Evolutionary conservation across 495 filamentous ascomycete species (phyloP), one percentile per base, ranked within the genome.

Genomic region (Tuber brumale): DNA sequence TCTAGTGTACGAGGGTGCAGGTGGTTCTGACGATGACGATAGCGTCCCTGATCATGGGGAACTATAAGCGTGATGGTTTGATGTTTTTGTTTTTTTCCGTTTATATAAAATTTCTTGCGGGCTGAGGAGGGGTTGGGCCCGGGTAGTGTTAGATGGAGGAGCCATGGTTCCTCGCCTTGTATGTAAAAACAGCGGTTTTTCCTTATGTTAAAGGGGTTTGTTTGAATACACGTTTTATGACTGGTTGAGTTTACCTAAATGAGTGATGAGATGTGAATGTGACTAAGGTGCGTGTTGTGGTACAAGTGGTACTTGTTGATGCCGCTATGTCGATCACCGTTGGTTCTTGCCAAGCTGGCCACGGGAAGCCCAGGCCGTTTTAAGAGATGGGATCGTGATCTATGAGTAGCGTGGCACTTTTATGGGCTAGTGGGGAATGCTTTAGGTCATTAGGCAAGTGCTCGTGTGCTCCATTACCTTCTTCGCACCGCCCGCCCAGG

Each of bases 31-130:
- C 72, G 92, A 90, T 57, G 90, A 90, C 75, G 94, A 96, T 77
- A 93, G 97, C 87, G 89, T 91, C 70, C 83, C 83, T 69, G 86
- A 85, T 66, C 96, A 98, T 85, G 96, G 97, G 83, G 95, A 99
- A 89, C 86, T 99, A 88, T 99, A 94, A 87, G 69, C 41, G 46
- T 41, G 71, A 66, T 66, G 27, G 6, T 79, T 61, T 80, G 72
- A 79, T 72, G 41, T 80, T 79, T 70, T 73, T n/a, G 70, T 75
- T 77, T 75, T 79, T 61, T 18, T 12, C 27, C 3, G 27, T 16
- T 66, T 35, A 35, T 66, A 66, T 18, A 66, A 66, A 66, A 31
- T 66, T 66, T 66, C 27, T 35, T 35, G 57, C 27, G 16, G 57
- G 57, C 4, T 35, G 27, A 66, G 27, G 57, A 66, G 14, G 27